Conservation (phyloP, 768 basidiomycete species). For the Crassisporium funariophilum region DNA sequence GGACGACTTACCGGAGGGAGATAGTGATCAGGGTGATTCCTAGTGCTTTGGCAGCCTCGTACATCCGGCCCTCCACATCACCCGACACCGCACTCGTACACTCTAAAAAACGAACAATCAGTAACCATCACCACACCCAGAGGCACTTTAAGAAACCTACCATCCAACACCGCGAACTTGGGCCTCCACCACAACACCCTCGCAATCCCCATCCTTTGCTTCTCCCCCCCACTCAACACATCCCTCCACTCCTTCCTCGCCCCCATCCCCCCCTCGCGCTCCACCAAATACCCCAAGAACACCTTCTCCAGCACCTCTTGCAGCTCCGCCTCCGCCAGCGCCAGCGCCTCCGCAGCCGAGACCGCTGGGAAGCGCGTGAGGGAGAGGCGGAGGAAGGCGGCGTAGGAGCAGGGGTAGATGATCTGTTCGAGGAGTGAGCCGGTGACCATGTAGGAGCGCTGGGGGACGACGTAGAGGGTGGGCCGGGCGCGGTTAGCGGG, state of each 20-base stretch:
- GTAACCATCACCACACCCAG: background rate
- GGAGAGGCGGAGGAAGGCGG: conserved; percentile 49
- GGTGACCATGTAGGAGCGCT: conserved; percentile 89
- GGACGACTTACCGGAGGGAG: conserved; percentile 67
- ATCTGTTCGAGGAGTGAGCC: conserved; percentile 91
- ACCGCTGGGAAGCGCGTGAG: conserved; percentile 6
- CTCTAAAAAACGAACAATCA: conserved; percentile 50
- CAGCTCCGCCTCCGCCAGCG: conserved; percentile 69
- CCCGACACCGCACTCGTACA: conserved; percentile 95
- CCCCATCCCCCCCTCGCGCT: conserved; percentile 86
- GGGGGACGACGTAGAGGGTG: conserved; percentile 85
- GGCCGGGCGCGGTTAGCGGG: conserved; percentile 43
- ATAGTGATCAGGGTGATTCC: conserved; percentile 94
- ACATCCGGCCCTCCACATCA: conserved; percentile 96
- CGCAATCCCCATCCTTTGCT: conserved; percentile 94
- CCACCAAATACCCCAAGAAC: conserved; percentile 82
- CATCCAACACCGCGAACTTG: conserved; percentile 82
- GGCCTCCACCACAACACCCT: conserved; percentile 90
- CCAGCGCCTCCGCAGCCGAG: too few relatives aligned
- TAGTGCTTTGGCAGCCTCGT: conserved; percentile 85
- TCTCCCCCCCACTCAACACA: conserved; percentile 95
- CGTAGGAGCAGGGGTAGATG: conserved; percentile 89
- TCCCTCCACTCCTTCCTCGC: conserved; percentile 96
- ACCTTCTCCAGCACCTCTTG: conserved; percentile 78
- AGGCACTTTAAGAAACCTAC: conserved; percentile 42